Base-by-base conservation (phyloP, 2,329 filamentous ascomycete genomes). In the Teratosphaeria zuluensis region DNA sequence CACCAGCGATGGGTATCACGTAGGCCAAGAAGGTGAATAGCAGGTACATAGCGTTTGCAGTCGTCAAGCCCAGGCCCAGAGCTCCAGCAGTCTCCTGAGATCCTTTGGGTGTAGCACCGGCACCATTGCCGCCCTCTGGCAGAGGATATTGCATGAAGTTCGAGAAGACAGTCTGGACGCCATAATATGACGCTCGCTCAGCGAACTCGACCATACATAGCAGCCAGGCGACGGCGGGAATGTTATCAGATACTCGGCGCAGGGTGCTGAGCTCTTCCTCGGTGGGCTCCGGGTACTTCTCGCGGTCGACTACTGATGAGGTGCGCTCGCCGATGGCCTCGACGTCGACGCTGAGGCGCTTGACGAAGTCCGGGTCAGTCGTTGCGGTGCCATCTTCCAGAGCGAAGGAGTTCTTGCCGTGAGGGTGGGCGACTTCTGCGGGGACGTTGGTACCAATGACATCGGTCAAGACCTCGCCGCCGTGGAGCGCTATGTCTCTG, bases 141-240 rank as follows among this genome's bases (percentile, higher is more conserved):
- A 88, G 68, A 3, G 81, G 79, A 9, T 81, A 80, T 64, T 86
- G 81, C 66, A 87, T 79, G 64, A 80, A 87, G 68, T 87, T 87
- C 62, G 76, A 76, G 68, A 84, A 84, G 7, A 81, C 71, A 0
- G 78, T 78, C 61, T 80, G 33, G 1, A 46, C 51, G 61, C 82
- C 83, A 65, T 84, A 84, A 74, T 81, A 85, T 0, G 81, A 84
- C 2, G 82, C 82, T 57, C 83, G 75, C 66, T 86, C 83, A 57
- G 80, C 81, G 60, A 85, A 81, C 62, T 85, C 83, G 48, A 84
- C 81, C 6, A 80, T 63, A 61, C 82, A 85, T 32, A 85, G 78
- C 2, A 81, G 65, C 64, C 82, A 86, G n/a, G 81, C 77, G 3
- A 80, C 73, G 12, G 72, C 59, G 0, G 83, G 81, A 1, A 85